Evolutionary conservation across 306 rosid genomes (phyloP).

Genomic region (Glycine soja): DNA sequence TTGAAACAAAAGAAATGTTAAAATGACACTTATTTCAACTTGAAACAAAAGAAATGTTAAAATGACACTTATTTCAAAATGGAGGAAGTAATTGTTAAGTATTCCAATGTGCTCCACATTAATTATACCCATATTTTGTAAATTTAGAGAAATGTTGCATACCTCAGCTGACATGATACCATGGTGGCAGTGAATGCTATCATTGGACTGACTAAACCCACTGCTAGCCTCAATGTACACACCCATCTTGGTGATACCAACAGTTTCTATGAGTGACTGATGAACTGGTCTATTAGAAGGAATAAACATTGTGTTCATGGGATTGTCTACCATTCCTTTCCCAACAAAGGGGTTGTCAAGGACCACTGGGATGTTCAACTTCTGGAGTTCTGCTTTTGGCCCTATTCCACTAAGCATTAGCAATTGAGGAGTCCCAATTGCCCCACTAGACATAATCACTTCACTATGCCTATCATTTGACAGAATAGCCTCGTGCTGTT

Average conservation of each 20-base stretch:
- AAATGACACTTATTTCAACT: neutral
- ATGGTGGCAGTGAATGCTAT: slow-evolving; percentile 92
- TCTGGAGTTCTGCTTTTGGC: slow-evolving; percentile 70
- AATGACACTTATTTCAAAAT: neutral
- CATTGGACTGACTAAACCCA: slow-evolving; percentile 79
- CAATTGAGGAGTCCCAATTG: slow-evolving; percentile 89
- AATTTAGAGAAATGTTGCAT: slow-evolving; percentile 44
- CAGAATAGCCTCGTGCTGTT: slow-evolving; percentile 69
- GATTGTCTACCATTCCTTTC: slow-evolving; percentile 92
- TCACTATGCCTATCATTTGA: slow-evolving; percentile 60
- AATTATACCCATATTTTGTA: neutral
- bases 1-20: neutral
- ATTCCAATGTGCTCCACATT: slow-evolving; percentile 9
- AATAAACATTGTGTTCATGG: slow-evolving; percentile 86
- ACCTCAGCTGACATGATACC: slow-evolving; percentile 98
- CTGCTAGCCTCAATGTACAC: slow-evolving; percentile 91
- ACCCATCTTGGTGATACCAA: slow-evolving; percentile 87
- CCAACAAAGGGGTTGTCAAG: slow-evolving; percentile 76
- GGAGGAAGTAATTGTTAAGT: slow-evolving; percentile 1
- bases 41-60: neutral
- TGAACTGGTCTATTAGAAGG: slow-evolving; percentile 62
- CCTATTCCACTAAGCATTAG: slow-evolving; percentile 92
- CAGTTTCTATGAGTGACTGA: slow-evolving; percentile 83
- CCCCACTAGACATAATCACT: slow-evolving; percentile 83
- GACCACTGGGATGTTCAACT: slow-evolving; percentile 71